Percentiles rank a stretch among this genome's conserved stretches.
phyloP scores from a whole-genome alignment of 768 basidiomycete species.

The Tulasnella calospora region DNA sequence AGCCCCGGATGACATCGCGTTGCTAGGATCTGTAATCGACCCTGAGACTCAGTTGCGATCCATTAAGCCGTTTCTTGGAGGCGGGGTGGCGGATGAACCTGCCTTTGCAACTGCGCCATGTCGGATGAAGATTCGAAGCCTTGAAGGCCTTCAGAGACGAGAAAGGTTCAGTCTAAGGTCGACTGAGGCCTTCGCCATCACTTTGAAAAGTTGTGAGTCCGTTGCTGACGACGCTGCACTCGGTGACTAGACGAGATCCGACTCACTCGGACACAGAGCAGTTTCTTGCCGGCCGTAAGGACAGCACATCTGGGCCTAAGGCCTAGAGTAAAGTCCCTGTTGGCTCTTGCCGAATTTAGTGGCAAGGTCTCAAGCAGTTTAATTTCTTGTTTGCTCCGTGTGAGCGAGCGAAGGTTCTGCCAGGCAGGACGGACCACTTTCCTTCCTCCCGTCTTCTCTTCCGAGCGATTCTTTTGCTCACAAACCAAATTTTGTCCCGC shows the following conservation, averaged over 20 bases:
- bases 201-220: background rate
- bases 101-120: background rate
- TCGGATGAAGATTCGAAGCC: background rate
- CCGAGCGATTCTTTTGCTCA: background rate
- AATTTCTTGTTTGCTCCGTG: conserved; percentile 1
- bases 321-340: conserved; percentile 2
- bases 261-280: background rate
- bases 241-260: background rate
- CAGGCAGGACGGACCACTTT: background rate
- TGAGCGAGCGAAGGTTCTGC: background rate
- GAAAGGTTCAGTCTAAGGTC: background rate
- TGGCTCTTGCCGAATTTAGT: background rate
- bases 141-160: background rate
- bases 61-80: background rate
- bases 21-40: background rate
- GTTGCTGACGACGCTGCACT: background rate
- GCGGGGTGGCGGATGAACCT: background rate
- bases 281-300: background rate
- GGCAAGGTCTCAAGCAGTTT: background rate
- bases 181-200: background rate
- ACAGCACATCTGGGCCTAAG: background rate
- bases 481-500: background rate
- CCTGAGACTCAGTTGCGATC: background rate
- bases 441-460: background rate
- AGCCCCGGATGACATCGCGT: background rate